Percentiles rank a stretch among this genome's conserved stretches.
Conservation (phyloP, 371 early-diverging fungal species). For the Mortierella sp. region DNA sequence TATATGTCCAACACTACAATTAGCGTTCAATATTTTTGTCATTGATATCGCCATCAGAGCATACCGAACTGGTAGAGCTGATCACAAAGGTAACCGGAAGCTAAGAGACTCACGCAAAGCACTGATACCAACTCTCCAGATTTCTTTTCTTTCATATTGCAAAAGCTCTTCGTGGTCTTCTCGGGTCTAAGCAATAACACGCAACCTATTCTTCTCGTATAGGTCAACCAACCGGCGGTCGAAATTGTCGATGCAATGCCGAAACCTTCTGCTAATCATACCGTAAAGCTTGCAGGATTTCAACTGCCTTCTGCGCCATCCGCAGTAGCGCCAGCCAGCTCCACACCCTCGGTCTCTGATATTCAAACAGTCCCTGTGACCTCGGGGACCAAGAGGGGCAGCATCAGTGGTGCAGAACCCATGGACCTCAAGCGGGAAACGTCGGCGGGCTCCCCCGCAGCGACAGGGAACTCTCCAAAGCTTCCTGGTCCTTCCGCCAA, state of each 20-base stretch:
- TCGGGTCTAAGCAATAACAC: neutral
- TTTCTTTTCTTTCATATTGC: neutral
- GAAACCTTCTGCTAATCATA: slow-evolving; percentile 57
- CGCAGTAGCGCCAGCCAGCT: slow-evolving; percentile 13
- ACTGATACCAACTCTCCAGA: neutral
- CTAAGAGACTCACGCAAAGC: neutral
- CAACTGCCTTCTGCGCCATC: slow-evolving; percentile 61
- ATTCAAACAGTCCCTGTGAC: neutral
- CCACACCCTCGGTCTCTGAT: neutral
- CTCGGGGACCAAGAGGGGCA: slow-evolving; percentile 19
- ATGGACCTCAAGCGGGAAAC: slow-evolving; percentile 48
- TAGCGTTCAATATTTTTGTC: slow-evolving; percentile 47
- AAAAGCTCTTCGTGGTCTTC: too few species aligned
- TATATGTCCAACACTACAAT: too few species aligned
- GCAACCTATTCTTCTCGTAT: neutral
- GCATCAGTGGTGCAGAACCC: slow-evolving; percentile 17
- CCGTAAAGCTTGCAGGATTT: slow-evolving; percentile 70
- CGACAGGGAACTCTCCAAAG: slow-evolving; percentile 43
- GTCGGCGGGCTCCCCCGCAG: slow-evolving; percentile 45
- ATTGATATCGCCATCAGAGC: slow-evolving; percentile 54
- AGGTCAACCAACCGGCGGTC: slow-evolving; percentile 61
- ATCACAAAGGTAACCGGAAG: slow-evolving; percentile 29
- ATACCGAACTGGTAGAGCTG: slow-evolving; percentile 54
- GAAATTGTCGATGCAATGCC: slow-evolving; percentile 60
- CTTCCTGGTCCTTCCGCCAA: slow-evolving; percentile 38